These are phyloP conservation scores for Penicillium sclerotiorum DNA, from an alignment of 2,329 filamentous ascomycete species.

Conservation along the genomic window DNA sequence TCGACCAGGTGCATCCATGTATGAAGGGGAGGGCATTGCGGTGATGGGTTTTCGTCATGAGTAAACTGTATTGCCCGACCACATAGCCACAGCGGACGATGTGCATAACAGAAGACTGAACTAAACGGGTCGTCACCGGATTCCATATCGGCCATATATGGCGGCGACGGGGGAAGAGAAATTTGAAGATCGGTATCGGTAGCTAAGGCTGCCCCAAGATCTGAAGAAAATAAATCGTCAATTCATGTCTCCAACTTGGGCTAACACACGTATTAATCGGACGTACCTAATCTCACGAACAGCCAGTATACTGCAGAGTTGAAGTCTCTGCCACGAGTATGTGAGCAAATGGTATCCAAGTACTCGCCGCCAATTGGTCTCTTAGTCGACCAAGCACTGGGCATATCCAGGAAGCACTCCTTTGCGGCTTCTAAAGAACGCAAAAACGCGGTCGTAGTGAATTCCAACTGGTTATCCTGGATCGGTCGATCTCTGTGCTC, in stretches of 20 bases:
- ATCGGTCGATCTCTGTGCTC: neutral
- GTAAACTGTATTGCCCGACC: constrained; percentile 24
- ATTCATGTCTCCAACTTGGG: neutral
- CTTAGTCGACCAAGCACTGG: constrained; percentile 15
- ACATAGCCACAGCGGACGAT: constrained; percentile 30
- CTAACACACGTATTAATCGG: neutral
- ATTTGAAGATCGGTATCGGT: constrained; percentile 21
- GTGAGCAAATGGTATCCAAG: constrained; percentile 15
- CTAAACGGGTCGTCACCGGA: constrained; percentile 17
- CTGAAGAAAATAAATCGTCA: constrained; percentile 12
- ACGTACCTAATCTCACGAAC: constrained; percentile 31
- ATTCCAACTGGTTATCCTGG: constrained; percentile 2
- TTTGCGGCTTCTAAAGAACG: constrained; percentile 16
- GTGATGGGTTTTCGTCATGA: constrained; percentile 18
- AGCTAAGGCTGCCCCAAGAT: constrained; percentile 28
- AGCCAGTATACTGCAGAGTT: constrained; percentile 34
- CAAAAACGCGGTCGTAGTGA: constrained; percentile 17
- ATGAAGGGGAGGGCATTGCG: constrained; percentile 8
- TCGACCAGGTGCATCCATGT: constrained; percentile 29
- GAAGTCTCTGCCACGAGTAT: constrained; percentile 19
- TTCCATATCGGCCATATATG: constrained; percentile 14
- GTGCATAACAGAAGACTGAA: constrained; percentile 24
- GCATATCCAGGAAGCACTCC: constrained; percentile 18
- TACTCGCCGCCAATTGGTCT: constrained; percentile 8
- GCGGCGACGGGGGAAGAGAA: constrained; percentile 19